Evolutionary conservation across 768 basidiomycete genomes (phyloP).

Genomic region (Termitomyces sp.): DNA sequence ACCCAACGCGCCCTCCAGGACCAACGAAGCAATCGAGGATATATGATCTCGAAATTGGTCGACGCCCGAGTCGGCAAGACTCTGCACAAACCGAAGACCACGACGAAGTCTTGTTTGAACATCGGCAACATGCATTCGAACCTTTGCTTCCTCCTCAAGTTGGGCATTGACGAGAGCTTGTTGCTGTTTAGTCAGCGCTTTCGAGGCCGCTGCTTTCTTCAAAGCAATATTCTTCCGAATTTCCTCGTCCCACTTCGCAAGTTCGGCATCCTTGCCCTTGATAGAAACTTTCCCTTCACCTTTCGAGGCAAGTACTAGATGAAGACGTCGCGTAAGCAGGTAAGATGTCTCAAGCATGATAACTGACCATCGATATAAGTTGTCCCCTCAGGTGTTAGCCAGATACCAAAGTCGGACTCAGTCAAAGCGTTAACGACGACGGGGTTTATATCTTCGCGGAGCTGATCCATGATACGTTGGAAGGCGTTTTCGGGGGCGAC

Average conservation of each 20-base stretch:
- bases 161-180: constrained; percentile 81
- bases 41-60: constrained; percentile 55
- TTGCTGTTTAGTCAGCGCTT: constrained; percentile 75
- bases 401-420: constrained; percentile 73
- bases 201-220: constrained; percentile 59
- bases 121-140: constrained; percentile 52
- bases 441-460: constrained; percentile 61
- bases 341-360: neutral
- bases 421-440: constrained; percentile 55
- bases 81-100: constrained; percentile 64
- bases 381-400: constrained; percentile 80
- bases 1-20: constrained; percentile 63
- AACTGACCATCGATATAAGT: constrained; percentile 71
- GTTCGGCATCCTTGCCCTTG: constrained; percentile 86
- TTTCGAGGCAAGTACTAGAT: constrained; percentile 61
- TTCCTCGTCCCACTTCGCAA: constrained; percentile 94
- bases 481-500: constrained; percentile 67
- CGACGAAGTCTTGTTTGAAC: constrained; percentile 55
- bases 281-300: constrained; percentile 36
- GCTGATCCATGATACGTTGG: constrained; percentile 62
- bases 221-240: constrained; percentile 77
- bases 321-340: neutral
- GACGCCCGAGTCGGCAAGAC: constrained; percentile 45
- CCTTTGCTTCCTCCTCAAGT: constrained; percentile 67
- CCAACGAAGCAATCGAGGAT: constrained; percentile 46